phyloP scores from a whole-genome alignment of 306 rosid species.

The Cotoneaster glaucophyllus region DNA sequence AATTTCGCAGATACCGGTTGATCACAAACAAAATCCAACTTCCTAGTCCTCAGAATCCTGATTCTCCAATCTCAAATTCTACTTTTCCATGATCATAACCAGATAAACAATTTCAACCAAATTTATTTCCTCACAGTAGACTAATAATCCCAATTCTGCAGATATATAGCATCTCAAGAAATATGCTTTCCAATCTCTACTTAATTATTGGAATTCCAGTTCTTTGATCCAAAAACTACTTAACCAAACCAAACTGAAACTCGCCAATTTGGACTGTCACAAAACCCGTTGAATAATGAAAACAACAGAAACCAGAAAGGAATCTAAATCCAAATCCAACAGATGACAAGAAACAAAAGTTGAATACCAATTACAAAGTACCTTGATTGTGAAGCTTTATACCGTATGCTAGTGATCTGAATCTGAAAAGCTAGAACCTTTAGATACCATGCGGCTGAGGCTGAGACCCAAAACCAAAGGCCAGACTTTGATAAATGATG shows the following conservation, averaged over 20 bases:
- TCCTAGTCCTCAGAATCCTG: neutral
- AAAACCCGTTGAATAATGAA: neutral
- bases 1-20: constrained; percentile 8
- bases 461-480: neutral
- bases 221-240: neutral
- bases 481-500: neutral
- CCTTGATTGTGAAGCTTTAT: constrained; percentile 22
- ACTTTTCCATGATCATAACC: neutral
- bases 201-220: neutral
- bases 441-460: neutral
- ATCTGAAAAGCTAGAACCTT: constrained; percentile 1
- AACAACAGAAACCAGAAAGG: neutral
- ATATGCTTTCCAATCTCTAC: neutral
- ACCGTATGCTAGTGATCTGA: neutral
- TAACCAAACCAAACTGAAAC: constrained; percentile 6
- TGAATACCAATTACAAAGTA: neutral
- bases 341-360: constrained; percentile 6
- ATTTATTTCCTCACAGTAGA: neutral
- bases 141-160: neutral
- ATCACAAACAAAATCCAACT: neutral
- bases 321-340: neutral
- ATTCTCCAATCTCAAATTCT: neutral
- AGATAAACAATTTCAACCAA: neutral
- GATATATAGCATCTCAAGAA: neutral
- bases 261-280: neutral